Evolutionary conservation across 78 protist genomes (phyloP).

Genomic region (Dictyostelium purpureum): DNA sequence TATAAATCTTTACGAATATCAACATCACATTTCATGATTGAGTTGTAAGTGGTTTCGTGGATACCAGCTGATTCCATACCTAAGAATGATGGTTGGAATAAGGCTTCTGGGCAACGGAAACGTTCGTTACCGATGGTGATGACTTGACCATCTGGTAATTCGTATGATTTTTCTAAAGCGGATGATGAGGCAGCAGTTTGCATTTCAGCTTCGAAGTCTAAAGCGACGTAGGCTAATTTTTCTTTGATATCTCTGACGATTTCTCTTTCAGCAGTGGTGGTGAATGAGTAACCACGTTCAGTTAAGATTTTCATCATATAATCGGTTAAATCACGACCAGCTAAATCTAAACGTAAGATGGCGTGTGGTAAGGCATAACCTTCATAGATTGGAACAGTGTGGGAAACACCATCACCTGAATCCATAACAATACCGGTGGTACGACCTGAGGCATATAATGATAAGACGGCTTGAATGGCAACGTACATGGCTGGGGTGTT

Average conservation of each 20-base stretch:
- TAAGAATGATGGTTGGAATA: constrained; percentile 92
- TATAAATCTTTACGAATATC: constrained; percentile 75
- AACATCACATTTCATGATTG: constrained; percentile 65
- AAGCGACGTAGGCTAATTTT: constrained; percentile 43
- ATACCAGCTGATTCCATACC: constrained; percentile 88
- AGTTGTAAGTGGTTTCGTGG: constrained; percentile 66
- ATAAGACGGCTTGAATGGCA: constrained; percentile 78
- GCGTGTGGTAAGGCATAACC: constrained; percentile 88
- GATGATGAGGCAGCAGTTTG: neutral
- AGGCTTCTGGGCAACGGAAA: constrained; percentile 86
- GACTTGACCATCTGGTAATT: constrained; percentile 84
- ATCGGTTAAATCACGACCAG: constrained; percentile 97
- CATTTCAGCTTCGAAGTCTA: constrained; percentile 56
- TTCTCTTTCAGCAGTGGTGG: neutral
- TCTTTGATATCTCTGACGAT: constrained; percentile 89
- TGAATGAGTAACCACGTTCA: too few species aligned
- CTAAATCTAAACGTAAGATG: constrained; percentile 93
- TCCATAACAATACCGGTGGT: constrained; percentile 92
- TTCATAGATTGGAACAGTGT: constrained; percentile 92
- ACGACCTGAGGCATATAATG: constrained; percentile 93
- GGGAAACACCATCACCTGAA: constrained; percentile 90
- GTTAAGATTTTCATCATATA: constrained; percentile 91
- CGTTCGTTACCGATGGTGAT: constrained; percentile 87
- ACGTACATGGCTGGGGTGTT: constrained; percentile 86
- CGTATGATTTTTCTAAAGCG: neutral